These are phyloP conservation scores for Anethum foeniculum DNA, from an alignment of 140 eudicot species.

Conservation along the genomic window DNA sequence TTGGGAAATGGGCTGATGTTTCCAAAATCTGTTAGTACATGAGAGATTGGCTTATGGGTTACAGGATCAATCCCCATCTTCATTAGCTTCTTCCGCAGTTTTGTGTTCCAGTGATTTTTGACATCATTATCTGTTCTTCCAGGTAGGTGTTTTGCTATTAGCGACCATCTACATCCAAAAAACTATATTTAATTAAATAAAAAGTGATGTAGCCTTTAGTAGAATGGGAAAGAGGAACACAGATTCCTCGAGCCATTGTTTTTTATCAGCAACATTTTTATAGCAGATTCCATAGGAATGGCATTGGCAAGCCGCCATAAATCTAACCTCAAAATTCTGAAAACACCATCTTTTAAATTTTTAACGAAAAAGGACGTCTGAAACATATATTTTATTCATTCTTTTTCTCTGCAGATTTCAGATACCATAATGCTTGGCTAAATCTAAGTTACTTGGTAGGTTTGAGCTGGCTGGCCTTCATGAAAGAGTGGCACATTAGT, in stretches of 20 bases:
- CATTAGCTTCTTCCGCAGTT: conserved; percentile 73
- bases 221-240: neutral
- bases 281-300: neutral
- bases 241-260: neutral
- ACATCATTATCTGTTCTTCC: conserved; percentile 98
- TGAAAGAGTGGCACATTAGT: neutral
- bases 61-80: conserved; percentile 91
- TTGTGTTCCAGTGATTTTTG: conserved; percentile 95
- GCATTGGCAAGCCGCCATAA: neutral
- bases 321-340: neutral
- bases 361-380: neutral
- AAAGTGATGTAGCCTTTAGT: neutral
- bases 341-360: neutral
- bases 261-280: neutral
- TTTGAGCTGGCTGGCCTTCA: neutral
- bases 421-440: neutral
- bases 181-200: neutral
- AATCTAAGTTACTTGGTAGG: neutral
- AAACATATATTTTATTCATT: neutral
- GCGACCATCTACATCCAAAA: conserved; percentile 56
- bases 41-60: conserved; percentile 79
- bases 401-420: neutral
- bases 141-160: conserved; percentile 69
- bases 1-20: conserved; percentile 45
- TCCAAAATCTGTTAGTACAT: conserved; percentile 60